Conservation (phyloP, 352 stramenopile genomes). For the Phytophthora constricta region DNA sequence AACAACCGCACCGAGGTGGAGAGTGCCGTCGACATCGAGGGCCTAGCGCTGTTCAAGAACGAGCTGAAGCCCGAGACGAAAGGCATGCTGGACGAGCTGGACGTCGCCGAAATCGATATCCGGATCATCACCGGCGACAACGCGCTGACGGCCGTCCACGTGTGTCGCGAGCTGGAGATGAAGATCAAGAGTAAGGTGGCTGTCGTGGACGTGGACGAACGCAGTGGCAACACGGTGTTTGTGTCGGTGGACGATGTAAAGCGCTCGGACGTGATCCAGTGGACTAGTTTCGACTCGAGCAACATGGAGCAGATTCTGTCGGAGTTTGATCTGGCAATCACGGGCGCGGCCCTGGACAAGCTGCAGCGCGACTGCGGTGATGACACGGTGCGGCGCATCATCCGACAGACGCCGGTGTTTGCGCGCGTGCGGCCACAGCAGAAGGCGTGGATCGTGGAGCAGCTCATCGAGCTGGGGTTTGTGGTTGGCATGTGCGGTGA, state of each 20-base stretch:
- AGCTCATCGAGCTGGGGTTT: conserved; percentile 48
- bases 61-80: conserved; percentile 75
- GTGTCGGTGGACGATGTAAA: conserved; percentile 46
- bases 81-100: conserved; percentile 69
- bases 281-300: conserved; percentile 33
- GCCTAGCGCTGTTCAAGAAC: conserved; percentile 88
- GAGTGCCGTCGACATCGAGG: conserved; percentile 58
- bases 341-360: conserved; percentile 49
- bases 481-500: conserved; percentile 64
- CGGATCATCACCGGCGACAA: conserved; percentile 88
- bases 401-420: conserved; percentile 54
- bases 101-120: conserved; percentile 63
- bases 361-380: conserved; percentile 32
- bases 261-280: conserved; percentile 33
- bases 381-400: conserved; percentile 43
- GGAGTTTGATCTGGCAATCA: conserved; percentile 54
- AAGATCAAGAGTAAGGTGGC: conserved; percentile 45
- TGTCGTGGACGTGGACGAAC: conserved; percentile 47
- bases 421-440: conserved; percentile 54
- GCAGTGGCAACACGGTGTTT: conserved; percentile 24
- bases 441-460: conserved; percentile 62
- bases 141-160: conserved; percentile 55
- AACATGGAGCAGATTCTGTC: conserved; percentile 34
- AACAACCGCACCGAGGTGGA: conserved; percentile 59
- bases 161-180: conserved; percentile 49